Conservation (phyloP, 2,329 filamentous ascomycete species). For the Ambrosiella cleistominuta region DNA sequence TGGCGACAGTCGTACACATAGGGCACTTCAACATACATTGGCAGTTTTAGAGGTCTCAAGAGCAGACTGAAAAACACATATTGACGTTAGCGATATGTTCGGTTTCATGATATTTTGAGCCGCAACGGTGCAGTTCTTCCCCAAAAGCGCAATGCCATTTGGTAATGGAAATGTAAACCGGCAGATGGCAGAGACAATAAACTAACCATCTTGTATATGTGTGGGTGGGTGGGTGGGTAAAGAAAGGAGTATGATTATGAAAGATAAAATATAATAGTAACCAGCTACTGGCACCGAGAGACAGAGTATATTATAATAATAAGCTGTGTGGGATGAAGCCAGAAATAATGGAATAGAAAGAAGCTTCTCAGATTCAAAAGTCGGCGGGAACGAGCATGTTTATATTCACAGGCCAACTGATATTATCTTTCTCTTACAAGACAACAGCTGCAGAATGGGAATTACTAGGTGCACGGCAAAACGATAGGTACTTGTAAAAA, state of each 20-base stretch:
- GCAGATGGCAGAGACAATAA: neutral
- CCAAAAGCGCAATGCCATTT: neutral
- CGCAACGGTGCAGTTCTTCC: neutral
- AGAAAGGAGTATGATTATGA: neutral
- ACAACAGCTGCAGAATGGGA: too few relatives aligned
- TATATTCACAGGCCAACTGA: constrained; percentile 5
- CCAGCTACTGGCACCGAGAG: constrained; percentile 5
- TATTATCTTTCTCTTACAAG: neutral
- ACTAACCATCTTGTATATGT: constrained; percentile 9
- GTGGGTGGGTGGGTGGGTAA: too few relatives aligned
- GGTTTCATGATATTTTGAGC: constrained; percentile 3
- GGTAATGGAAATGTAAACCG: constrained; percentile 5
- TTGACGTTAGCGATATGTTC: constrained; percentile 5
- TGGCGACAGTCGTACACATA: neutral
- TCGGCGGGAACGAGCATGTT: constrained; percentile 6
- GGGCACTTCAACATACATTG: constrained; percentile 6
- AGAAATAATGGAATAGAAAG: constrained; percentile 8
- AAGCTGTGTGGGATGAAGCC: constrained; percentile 7
- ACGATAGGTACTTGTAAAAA: neutral
- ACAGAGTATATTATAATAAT: constrained; percentile 2
- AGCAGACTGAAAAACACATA: constrained; percentile 3
- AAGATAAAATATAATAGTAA: constrained; percentile 3
- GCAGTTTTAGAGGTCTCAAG: constrained; percentile 10
- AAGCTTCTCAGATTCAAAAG: neutral
- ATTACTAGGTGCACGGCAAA: neutral